Evolutionary conservation across 2,329 filamentous ascomycete species (phyloP), one percentile per base, ranked within the genome.

Genomic region (Xylaria polymorpha): DNA sequence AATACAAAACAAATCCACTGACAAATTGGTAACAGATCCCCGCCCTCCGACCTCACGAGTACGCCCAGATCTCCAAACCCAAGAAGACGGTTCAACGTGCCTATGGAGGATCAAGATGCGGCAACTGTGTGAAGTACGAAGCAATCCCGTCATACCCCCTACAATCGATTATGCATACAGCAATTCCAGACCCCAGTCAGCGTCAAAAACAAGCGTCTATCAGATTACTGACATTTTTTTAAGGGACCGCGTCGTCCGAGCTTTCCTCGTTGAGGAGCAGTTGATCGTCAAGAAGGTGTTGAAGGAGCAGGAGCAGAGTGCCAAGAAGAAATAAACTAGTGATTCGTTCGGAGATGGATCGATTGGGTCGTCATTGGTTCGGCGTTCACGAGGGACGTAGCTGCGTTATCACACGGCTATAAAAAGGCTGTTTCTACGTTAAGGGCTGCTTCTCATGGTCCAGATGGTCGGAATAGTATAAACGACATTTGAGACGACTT

Each of bases 211-310:
- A 12, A 22, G 15, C 39, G 5, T 14, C 60, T 43, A 20, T 35
- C 22, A n/a, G 15, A 48, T 50, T 51, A 46, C 70, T 72, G 35
- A 72, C 61, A 43, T 20, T 29, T 22, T 39, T 35, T n/a, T 7
- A 61, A 72, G 70, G 85, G 96, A 99, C 88, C 92, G 96, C 79
- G 93, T 99, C 78, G 94, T 98, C 79, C 94, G 96, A 79, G 96
- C 96, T 75, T 99, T 99, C 92, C 87, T 99, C 84, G 98, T 99
- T 77, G 97, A 99, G 89, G 96, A 99, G 91, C 96, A 99, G 90
- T 99, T 99, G 93, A 98, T 99, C 80, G 96, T 99, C 86, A 99
- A 99, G 94, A 99, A 99, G 93, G 96, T 99, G 80, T 90, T 98
- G 84, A 98, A 98, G 92, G 95, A 98, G 90, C 93, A 97, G 87